A percentile compares a stretch with the other conserved stretches of the same genome.
phyloP scores from a whole-genome alignment of 805 yeast genomes.

The Cyberlindnera misumaiensis region DNA sequence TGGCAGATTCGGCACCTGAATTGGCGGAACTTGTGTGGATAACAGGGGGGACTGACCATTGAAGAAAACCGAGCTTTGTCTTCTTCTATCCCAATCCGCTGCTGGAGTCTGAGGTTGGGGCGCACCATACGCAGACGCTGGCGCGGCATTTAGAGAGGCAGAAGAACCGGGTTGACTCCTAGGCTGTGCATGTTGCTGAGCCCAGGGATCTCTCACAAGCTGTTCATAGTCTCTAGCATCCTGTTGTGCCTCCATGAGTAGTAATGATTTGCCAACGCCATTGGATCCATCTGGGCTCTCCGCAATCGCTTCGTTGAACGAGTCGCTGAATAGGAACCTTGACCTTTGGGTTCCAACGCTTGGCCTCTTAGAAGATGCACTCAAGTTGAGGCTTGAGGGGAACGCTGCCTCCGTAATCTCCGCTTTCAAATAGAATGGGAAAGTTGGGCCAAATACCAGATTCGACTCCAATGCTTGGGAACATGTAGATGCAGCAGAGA shows the following conservation, averaged over 20 bases:
- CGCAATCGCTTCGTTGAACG: constrained; percentile 32
- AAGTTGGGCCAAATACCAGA: constrained; percentile 44
- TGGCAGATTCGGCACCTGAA: constrained; percentile 20
- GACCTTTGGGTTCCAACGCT: constrained; percentile 54
- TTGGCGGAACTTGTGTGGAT: constrained; percentile 15
- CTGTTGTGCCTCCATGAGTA: constrained; percentile 32
- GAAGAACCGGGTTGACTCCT: constrained; percentile 5
- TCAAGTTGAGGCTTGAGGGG: constrained; percentile 13
- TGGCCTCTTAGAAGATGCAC: constrained; percentile 41
- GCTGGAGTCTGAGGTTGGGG: constrained; percentile 37
- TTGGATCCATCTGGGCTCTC: constrained; percentile 16
- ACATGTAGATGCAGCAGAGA: constrained; percentile 37
- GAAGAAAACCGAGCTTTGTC: constrained; percentile 50
- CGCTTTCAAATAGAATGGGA: constrained; percentile 31
- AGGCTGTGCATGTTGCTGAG: constrained; percentile 7
- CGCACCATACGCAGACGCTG: constrained; percentile 9
- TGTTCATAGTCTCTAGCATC: constrained; percentile 35
- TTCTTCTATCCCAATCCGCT: constrained; percentile 43
- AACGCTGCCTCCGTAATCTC: constrained; percentile 32
- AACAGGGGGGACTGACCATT: constrained; percentile 24
- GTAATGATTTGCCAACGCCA: constrained; percentile 34
- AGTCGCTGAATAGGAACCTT: constrained; percentile 66
- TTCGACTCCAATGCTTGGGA: constrained; percentile 34
- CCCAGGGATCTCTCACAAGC: constrained; percentile 39
- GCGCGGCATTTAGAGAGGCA: constrained; percentile 3